Percentiles rank a stretch among this genome's conserved stretches.
Conservation (phyloP, 805 yeast species). For the Millerozyma miso region DNA sequence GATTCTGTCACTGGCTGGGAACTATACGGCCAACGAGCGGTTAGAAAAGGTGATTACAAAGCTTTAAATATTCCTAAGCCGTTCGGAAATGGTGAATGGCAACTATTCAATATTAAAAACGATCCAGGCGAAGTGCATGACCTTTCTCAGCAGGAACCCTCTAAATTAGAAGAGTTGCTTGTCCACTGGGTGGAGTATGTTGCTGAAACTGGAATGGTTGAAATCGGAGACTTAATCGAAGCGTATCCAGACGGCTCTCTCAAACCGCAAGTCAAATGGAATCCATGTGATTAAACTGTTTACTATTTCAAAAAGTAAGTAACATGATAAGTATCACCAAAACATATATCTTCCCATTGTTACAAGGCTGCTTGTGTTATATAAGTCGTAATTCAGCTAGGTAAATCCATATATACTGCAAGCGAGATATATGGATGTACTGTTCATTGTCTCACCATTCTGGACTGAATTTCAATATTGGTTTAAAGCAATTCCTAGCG, state of each 20-base stretch:
- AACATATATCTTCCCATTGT: no score
- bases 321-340: no score
- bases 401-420: no score
- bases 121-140: conserved; percentile 55
- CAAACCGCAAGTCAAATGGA: background rate
- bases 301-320: no score
- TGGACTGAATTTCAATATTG: no score
- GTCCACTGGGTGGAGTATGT: conserved; percentile 49
- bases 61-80: conserved; percentile 48
- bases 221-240: conserved; percentile 10
- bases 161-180: conserved; percentile 37
- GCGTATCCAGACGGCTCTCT: background rate
- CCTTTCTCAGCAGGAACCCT: conserved; percentile 32
- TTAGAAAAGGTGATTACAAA: conserved; percentile 47
- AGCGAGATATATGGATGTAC: no score
- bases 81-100: conserved; percentile 47
- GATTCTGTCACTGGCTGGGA: conserved; percentile 54
- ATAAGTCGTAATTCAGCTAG: no score
- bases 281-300: background rate
- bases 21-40: conserved; percentile 54
- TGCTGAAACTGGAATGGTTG: conserved; percentile 48
- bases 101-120: conserved; percentile 36
- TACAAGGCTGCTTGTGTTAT: no score
- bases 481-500: no score
- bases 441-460: no score